These are phyloP conservation scores for Solanum pimpinellifolium DNA, from an alignment of 257 asterid genomes.

Conservation along the genomic window DNA sequence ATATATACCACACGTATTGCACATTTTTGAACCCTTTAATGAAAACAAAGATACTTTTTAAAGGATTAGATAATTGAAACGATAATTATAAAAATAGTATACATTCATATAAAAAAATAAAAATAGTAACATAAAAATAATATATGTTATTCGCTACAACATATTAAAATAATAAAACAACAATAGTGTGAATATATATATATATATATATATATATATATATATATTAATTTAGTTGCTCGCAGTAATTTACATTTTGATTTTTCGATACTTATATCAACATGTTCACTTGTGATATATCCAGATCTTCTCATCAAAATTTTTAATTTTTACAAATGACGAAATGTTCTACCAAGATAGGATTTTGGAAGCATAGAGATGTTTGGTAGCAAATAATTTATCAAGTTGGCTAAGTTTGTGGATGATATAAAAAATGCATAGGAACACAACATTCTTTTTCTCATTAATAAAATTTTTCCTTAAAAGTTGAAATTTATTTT, in stretches of 20 bases:
- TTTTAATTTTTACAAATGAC: background rate
- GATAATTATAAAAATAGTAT: background rate
- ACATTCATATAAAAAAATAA: background rate
- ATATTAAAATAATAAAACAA: background rate
- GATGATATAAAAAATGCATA: background rate
- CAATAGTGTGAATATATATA: background rate
- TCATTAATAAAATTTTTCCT: background rate
- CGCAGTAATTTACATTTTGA: background rate
- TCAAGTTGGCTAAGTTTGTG: background rate
- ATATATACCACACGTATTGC: background rate
- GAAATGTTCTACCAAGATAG: background rate
- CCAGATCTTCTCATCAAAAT: rapidly evolving
- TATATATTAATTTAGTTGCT: background rate
- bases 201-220: background rate
- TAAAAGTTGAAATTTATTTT: background rate
- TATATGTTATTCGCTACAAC: background rate
- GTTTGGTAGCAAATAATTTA: background rate
- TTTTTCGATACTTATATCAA: background rate
- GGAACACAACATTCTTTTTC: background rate
- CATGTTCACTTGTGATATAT: background rate
- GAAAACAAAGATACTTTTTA: background rate
- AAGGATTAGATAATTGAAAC: background rate
- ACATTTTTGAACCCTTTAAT: background rate
- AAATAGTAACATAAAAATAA: background rate
- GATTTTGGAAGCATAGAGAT: background rate